A percentile compares a stretch with the other conserved stretches of the same genome.
Evolutionary conservation across 1,139 yeast species (phyloP).

Genomic region (Pichia sp.): DNA sequence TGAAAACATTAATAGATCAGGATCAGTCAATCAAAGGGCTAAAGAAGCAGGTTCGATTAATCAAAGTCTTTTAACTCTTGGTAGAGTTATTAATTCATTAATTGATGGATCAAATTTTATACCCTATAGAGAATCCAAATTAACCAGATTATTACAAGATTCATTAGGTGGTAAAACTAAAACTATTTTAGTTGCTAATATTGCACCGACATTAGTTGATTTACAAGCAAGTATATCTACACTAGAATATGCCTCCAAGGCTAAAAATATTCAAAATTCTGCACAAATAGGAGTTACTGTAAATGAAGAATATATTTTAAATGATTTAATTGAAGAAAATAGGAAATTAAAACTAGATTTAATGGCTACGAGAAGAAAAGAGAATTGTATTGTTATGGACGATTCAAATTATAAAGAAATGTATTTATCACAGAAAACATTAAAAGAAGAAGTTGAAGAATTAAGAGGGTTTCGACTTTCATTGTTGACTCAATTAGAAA

Average conservation of each 20-base stretch:
- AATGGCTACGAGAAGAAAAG: constrained; percentile 53
- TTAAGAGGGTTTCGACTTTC: constrained; percentile 16
- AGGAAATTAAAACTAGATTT: constrained; percentile 58
- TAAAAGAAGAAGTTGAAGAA: constrained; percentile 41
- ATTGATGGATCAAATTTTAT: constrained; percentile 59
- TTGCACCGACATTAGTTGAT: constrained; percentile 72
- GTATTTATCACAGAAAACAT: constrained; percentile 40
- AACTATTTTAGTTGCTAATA: constrained; percentile 73
- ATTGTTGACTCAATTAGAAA: constrained; percentile 22
- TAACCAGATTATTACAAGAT: constrained; percentile 73
- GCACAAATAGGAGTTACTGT: constrained; percentile 43
- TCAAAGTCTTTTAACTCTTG: constrained; percentile 74
- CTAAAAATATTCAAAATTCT: constrained; percentile 65
- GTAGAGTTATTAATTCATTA: constrained; percentile 74
- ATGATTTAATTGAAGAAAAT: constrained; percentile 47
- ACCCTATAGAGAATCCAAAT: constrained; percentile 81
- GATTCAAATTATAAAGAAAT: constrained; percentile 50
- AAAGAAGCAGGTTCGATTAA: constrained; percentile 87
- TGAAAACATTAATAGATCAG: constrained; percentile 72
- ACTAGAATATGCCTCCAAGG: constrained; percentile 78
- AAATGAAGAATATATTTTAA: constrained; percentile 45
- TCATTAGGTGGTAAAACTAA: constrained; percentile 80
- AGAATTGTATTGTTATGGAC: constrained; percentile 54
- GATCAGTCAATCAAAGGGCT: constrained; percentile 72
- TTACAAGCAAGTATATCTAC: constrained; percentile 79